Evolutionary conservation across 2,329 filamentous ascomycete genomes (phyloP), one percentile per base, ranked within the genome.

Genomic region (Tympanopsis confertula): DNA sequence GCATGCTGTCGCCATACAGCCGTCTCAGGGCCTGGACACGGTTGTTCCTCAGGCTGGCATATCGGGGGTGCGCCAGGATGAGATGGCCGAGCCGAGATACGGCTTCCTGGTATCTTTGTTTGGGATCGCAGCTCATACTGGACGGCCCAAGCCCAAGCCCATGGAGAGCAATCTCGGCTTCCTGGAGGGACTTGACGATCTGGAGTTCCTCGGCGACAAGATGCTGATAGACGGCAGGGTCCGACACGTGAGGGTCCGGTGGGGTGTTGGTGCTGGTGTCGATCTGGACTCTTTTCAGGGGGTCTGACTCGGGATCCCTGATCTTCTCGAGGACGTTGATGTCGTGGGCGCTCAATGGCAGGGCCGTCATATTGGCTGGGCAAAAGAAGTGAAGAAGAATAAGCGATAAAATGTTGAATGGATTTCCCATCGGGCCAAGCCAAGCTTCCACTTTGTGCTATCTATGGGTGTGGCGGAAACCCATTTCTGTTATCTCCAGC

Each of bases 11-110:
- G 10, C 78, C 78, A 44, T 80, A 76, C 39, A 77, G 57, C 35
- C 79, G 63, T 17, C 80, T 62, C 20, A 71, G 48, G 5, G 79
- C 68, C 54, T 88, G 84, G 3, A 79, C 83, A 36, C 82, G 69
- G 56, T 89, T 88, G 53, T 86, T 82, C 41, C 75, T 71, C 4
- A 77, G 80, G 44, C 79, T 84, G 17, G 82, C 81, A 55, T 88
- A 88, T 20, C 61, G 56, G 3, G 82, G 79, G 38, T 74, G 53
- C 18, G 69, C 56, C 2, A 61, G 49, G 29, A 86, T 71, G 20
- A 86, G 62, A 2, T 56, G 51, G 20, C 68, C 65, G 4, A 88
- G 60, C 4, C 61, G 55, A 7, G 54, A 51, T 14, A 78, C 54
- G 38, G 65, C 66, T 24, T 56, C 43, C 19, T 55, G 59, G 47